A percentile compares a stretch with the other conserved stretches of the same genome.
These are phyloP conservation scores for Gillenia trifoliata DNA, from an alignment of 306 rosid genomes.

Conservation along the genomic window DNA sequence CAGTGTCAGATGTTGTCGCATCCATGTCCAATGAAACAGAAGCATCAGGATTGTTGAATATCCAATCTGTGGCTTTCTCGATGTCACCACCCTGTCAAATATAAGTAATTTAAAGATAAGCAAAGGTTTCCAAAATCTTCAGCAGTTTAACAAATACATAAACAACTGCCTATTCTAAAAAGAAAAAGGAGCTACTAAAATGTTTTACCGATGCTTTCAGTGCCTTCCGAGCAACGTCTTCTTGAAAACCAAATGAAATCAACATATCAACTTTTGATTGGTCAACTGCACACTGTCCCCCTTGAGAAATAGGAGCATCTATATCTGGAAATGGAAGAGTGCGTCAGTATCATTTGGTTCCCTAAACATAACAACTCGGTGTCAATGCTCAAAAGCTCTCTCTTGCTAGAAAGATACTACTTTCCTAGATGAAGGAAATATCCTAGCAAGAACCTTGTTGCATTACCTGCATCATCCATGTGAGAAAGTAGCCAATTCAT, in stretches of 20 bases:
- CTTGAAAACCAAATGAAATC: constrained; percentile 90
- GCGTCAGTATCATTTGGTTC: constrained; percentile 16
- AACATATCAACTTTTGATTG: constrained; percentile 74
- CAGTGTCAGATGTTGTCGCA: constrained; percentile 48
- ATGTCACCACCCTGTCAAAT: constrained; percentile 73
- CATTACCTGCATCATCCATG: constrained; percentile 84
- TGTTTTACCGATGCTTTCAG: constrained; percentile 69
- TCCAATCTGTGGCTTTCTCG: constrained; percentile 99
- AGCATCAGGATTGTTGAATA: constrained; percentile 78
- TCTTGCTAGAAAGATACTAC: not conserved
- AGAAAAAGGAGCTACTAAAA: not conserved
- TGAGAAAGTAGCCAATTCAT: constrained; percentile 96
- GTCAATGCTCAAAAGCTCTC: constrained; percentile 3
- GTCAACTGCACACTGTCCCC: constrained; percentile 51
- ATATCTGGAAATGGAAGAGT: constrained; percentile 43
- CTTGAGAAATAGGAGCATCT: constrained; percentile 56
- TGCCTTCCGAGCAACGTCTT: constrained; percentile 76
- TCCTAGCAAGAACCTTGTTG: constrained; percentile 1
- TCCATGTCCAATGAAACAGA: constrained; percentile 56
- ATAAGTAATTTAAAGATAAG: not conserved
- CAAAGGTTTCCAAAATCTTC: not conserved
- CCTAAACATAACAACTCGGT: not conserved
- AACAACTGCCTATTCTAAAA: not conserved
- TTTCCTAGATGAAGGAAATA: not conserved
- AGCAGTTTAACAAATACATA: not conserved